These are phyloP conservation scores for Petunia secreta DNA, from an alignment of 257 asterid species.

Conservation along the genomic window DNA sequence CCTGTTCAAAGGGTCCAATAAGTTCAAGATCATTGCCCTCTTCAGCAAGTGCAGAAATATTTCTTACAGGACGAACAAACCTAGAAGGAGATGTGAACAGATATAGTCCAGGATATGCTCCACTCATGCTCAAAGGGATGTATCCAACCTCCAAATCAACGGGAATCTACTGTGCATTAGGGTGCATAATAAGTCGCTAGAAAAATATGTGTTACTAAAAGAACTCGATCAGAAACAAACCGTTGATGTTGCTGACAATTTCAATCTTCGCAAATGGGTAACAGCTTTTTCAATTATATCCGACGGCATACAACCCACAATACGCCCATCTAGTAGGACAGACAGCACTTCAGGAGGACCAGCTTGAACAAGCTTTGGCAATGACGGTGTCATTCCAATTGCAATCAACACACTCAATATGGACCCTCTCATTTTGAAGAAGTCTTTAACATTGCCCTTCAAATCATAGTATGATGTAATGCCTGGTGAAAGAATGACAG, in stretches of 20 bases:
- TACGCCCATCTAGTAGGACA: constrained; percentile 92
- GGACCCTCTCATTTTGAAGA: constrained; percentile 61
- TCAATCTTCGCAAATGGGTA: constrained; percentile 66
- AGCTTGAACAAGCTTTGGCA: constrained; percentile 75
- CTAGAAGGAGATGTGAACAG: constrained; percentile 88
- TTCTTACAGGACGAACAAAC: constrained; percentile 91
- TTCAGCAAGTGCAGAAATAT: constrained; percentile 60
- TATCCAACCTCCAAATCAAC: constrained; percentile 96
- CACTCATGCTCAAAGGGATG: constrained; percentile 90
- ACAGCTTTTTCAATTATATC: constrained; percentile 69
- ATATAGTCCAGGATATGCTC: constrained; percentile 89
- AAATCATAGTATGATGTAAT: constrained; percentile 80
- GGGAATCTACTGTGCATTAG: constrained; percentile 64
- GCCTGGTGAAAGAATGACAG: constrained; percentile 52
- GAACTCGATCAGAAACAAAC: constrained; percentile 46
- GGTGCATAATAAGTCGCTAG: constrained; percentile 20
- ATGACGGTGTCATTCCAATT: constrained; percentile 79
- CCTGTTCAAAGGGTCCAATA: constrained; percentile 96
- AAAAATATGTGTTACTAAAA: not conserved
- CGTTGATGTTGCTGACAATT: constrained; percentile 66
- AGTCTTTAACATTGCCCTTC: constrained; percentile 70
- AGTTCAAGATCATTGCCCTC: constrained; percentile 73
- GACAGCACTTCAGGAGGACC: constrained; percentile 89
- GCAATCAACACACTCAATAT: constrained; percentile 58
- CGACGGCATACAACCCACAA: constrained; percentile 74